Evolutionary conservation across 2,329 filamentous ascomycete species (phyloP), one percentile per base, ranked within the genome.

Genomic region (Cercospora janseana): DNA sequence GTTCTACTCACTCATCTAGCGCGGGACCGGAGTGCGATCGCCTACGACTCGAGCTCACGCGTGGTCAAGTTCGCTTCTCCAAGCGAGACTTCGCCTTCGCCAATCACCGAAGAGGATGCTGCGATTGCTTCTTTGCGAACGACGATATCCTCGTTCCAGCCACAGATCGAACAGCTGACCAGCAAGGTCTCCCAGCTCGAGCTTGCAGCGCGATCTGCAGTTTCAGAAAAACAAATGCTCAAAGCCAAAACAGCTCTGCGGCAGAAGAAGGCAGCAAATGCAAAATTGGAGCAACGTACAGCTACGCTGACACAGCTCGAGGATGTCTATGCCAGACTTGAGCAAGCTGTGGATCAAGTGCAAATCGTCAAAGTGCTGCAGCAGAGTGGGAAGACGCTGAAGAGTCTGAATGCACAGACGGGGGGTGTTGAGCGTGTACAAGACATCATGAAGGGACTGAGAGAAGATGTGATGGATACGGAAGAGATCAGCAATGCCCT

Each of bases 311-410:
- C 77, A 32, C 90, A 95, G 69, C 78, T 98, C 1, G 90, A 97
- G 69, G 83, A 88, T 55, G 84, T 94, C 0, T 87, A 89, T 46
- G 70, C 78, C n/a, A 87, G 85, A 64, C 87, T 98, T 45, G 85
- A 95, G 66, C 84, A 92, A 68, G 93, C 93, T 0, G 79, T 83
- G 0, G 87, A 91, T 68, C 88, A 96, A 56, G 82, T 94, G 6
- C 86, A 89, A 60, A 79, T 96, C 10, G 82, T 97, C 6, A 79
- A 80, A 52, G 85, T 90, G 4, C 91, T 98, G 85, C 82, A 89
- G 63, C 79, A 83, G 12, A 89, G 88, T 55, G 81, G 86, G 0
- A 78, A 78, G 26, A 88, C 87, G 1, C 77, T 98, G 26, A 79
- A 80, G 58, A 76, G 74, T 20, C 76, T 98, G 23, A 90, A 95